Conservation (phyloP, 257 asterid genomes). For the Scutellaria minor region DNA sequence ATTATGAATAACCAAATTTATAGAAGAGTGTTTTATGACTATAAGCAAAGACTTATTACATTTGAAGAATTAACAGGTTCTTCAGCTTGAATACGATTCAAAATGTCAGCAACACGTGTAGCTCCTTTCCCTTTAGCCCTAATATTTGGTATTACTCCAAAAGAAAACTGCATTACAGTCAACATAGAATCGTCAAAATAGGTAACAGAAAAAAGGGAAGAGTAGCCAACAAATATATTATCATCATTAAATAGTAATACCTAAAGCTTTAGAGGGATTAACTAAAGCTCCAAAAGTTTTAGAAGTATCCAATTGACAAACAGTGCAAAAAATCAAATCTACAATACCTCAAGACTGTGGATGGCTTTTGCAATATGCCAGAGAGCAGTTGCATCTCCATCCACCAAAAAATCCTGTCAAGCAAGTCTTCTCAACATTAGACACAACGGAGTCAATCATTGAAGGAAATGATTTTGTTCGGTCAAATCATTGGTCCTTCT, state of each 20-base stretch:
- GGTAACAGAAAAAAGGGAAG: constrained; percentile 17
- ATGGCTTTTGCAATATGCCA: constrained; percentile 97
- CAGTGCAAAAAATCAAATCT: constrained; percentile 7
- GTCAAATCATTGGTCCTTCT: neutral
- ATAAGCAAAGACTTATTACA: constrained; percentile 46
- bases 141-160: constrained; percentile 91
- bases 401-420: constrained; percentile 76
- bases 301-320: neutral
- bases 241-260: constrained; percentile 14
- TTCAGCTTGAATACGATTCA: constrained; percentile 90
- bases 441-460: constrained; percentile 31
- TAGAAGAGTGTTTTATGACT: constrained; percentile 13
- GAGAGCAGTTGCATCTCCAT: constrained; percentile 85
- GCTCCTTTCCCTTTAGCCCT: constrained; percentile 98
- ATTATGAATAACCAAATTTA: constrained; percentile 1
- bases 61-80: constrained; percentile 82
- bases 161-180: constrained; percentile 65
- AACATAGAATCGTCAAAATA: constrained; percentile 30
- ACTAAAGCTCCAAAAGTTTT: constrained; percentile 24
- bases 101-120: constrained; percentile 82
- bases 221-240: neutral
- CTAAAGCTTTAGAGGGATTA: constrained; percentile 1
- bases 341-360: constrained; percentile 88
- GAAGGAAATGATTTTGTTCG: neutral
- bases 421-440: constrained; percentile 40